Conservation (phyloP, 2,329 filamentous ascomycete species). For the Aspergillus candidus region DNA sequence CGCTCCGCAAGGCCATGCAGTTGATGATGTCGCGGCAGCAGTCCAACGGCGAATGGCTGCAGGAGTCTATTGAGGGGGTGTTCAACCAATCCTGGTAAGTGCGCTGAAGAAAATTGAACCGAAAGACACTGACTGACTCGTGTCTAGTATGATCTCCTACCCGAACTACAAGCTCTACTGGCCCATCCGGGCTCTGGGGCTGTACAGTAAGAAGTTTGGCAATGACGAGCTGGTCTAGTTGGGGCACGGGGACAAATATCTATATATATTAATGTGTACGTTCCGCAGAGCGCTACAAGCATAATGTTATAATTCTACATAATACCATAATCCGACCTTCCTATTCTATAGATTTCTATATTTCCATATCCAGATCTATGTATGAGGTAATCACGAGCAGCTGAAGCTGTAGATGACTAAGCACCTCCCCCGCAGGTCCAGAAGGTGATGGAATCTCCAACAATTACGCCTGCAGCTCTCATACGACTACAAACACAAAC, state of each 20-base stretch:
- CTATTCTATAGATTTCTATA: no score
- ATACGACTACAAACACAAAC: no score
- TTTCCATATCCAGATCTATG: no score
- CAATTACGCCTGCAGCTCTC: no score
- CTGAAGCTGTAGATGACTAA: no score
- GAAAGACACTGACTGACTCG: conserved; percentile 16
- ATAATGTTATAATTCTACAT: no score
- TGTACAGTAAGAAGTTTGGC: conserved; percentile 72
- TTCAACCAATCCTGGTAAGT: conserved; percentile 93
- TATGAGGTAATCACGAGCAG: no score
- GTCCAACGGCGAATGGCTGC: conserved; percentile 84
- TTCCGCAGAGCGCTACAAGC: no score
- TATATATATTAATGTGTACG: no score
- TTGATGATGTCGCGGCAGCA: conserved; percentile 83
- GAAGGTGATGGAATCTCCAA: no score
- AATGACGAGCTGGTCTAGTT: conserved; percentile 50
- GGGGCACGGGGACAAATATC: not conserved
- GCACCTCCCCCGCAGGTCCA: no score
- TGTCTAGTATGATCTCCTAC: conserved; percentile 83
- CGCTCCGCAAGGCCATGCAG: conserved; percentile 66
- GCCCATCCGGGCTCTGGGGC: conserved; percentile 84
- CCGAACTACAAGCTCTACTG: conserved; percentile 99
- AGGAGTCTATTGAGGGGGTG: conserved; percentile 94
- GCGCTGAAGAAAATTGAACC: not conserved
- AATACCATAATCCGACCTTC: no score